Percentiles rank a stretch among this genome's conserved stretches.
Conservation (phyloP, 257 asterid species). For the Capsicum pubescens region DNA sequence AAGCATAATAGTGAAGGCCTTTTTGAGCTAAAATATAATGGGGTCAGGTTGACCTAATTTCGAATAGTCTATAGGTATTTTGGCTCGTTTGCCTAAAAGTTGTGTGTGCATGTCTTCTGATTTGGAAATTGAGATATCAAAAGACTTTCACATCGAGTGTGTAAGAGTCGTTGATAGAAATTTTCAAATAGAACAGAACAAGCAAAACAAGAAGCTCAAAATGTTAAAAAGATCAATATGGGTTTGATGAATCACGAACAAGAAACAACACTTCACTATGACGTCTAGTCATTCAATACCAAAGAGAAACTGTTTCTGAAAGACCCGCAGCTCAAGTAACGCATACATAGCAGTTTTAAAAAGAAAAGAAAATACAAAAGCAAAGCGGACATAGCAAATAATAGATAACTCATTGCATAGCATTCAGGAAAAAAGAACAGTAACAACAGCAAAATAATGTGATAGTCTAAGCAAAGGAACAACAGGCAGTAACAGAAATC, state of each 20-base stretch:
- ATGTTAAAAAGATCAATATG: background rate
- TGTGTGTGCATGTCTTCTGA: background rate
- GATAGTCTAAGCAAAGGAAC: background rate
- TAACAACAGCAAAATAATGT: no score
- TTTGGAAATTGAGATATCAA: background rate
- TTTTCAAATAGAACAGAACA: background rate
- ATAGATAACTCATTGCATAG: background rate
- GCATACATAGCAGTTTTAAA: no score
- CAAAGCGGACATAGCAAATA: no score
- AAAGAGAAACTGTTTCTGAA: background rate
- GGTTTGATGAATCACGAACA: slow-evolving; percentile 1
- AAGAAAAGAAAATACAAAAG: background rate
- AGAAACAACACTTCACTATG: slow-evolving; percentile 7
- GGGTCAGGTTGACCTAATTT: background rate
- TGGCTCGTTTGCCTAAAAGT: background rate
- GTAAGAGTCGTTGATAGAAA: background rate
- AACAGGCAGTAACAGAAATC: no score
- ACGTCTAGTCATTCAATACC: background rate
- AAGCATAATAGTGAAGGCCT: background rate
- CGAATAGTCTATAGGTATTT: background rate
- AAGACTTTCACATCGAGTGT: background rate
- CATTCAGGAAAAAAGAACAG: background rate
- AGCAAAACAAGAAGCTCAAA: slow-evolving; percentile 2
- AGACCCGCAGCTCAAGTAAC: background rate
- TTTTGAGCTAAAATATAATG: background rate